Evolutionary conservation across 768 basidiomycete genomes (phyloP).

Genomic region (Hygrophoropsis aurantiaca): DNA sequence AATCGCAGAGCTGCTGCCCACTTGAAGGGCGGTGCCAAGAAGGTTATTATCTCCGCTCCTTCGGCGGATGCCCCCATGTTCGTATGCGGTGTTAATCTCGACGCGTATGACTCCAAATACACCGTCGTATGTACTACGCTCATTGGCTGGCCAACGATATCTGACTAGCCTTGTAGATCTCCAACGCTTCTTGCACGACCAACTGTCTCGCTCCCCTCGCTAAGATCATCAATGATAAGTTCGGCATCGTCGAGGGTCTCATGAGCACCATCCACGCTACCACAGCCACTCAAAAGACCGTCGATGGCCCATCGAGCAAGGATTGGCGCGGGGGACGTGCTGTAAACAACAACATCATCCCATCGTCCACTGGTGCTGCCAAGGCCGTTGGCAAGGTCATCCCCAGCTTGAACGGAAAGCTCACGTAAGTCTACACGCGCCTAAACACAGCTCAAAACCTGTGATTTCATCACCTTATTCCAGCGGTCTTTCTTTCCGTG

Average conservation of each 20-base stretch:
- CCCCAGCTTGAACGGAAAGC: conserved; percentile 89
- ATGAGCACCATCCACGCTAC: conserved; percentile 96
- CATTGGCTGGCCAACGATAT: neutral
- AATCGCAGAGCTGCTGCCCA: conserved; percentile 69
- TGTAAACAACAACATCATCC: conserved; percentile 95
- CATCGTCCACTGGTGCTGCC: conserved; percentile 93
- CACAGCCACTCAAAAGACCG: conserved; percentile 87
- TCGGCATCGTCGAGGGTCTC: conserved; percentile 87
- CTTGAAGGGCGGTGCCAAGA: conserved; percentile 96
- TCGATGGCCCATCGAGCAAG: conserved; percentile 87
- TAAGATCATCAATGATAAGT: conserved; percentile 94
- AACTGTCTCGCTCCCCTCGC: conserved; percentile 96
- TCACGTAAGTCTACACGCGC: conserved; percentile 59
- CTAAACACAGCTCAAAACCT: too few relatives aligned
- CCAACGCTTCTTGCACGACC: conserved; percentile 96
- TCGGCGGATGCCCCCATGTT: conserved; percentile 90
- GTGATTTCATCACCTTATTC: too few relatives aligned
- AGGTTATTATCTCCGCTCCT: conserved; percentile 95
- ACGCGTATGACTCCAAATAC: conserved; percentile 80
- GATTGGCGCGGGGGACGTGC: conserved; percentile 94
- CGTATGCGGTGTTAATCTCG: conserved; percentile 89
- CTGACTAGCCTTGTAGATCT: conserved; percentile 55
- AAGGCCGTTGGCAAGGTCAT: conserved; percentile 97
- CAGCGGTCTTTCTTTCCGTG: conserved; percentile 89
- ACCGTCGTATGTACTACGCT: conserved; percentile 57